Evolutionary conservation across 345 rosid species (phyloP), one percentile per base, ranked within the genome.

Genomic region (Rhizophora apiculata): DNA sequence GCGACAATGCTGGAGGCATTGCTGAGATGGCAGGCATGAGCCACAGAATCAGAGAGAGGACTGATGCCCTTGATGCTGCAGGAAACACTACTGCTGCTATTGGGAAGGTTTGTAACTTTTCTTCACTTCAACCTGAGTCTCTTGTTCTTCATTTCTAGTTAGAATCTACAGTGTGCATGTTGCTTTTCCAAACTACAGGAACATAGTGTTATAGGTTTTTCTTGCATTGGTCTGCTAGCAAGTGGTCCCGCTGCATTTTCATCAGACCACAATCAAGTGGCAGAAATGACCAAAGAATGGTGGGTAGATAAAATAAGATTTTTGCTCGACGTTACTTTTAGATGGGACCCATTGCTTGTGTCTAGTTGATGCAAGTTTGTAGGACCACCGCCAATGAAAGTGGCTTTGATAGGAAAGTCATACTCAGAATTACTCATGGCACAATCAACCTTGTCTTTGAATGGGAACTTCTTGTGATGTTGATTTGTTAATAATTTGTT

Each of bases 21-120:
- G 95, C 92, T 66, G 96, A 89, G 86, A 89, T 89, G 96, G 92
- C 96, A 9, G 90, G 96, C 64, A 89, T 89, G 96, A 89, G 90
- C 82, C 92, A 84, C 82, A 81, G 84, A 68, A 83, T 89, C 64
- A 82, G 92, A 53, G 96, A 89, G 83, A 87, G 96, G 78, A 89
- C 92, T 32, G 96, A 89, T 76, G 96, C 96, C 31, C 92, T 89
- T 62, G 96, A 89, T 79, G 92, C 96, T 76, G 96, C 92, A 52
- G 96, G 96, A 76, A 89, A 89, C 79, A 89, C 96, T 63, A 89
- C 92, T 18, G 95, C 91, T 77, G 92, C 95, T 69, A 89, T 89
- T 72, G 92, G 95, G 10, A 89, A 87, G 91, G 93, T 88, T 30
- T 61, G 74, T 16, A 34, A 43, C 64, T 61, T 63, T 54, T 55